Evolutionary conservation across 495 filamentous ascomycete species (phyloP), one percentile per base, ranked within the genome.

Genomic region (Tuber umbilicatum): DNA sequence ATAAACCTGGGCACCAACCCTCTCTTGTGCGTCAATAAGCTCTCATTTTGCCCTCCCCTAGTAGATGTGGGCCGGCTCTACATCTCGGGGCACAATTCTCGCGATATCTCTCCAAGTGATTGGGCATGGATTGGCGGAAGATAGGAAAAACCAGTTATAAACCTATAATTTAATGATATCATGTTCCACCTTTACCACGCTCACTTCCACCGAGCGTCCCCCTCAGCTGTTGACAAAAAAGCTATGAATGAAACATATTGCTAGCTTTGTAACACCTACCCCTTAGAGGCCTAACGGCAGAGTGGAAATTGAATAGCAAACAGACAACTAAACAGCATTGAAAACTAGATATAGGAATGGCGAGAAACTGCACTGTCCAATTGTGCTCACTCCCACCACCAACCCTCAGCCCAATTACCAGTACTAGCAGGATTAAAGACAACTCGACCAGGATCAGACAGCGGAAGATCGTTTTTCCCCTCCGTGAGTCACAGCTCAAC

Each of bases 401-500:
- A 74, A 41, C 77, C 71, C 68, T 70, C 75, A 21, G 68, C 69
- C 77, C 72, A 79, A 27, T 78, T 68, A 78, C 77, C 71, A 73
- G 31, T 73, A 47, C 41, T 43, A 71, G 45, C 47, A 37, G 43
- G 76, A 79, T 78, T 68, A 71, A 71, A 43, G 45, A 71, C 72
- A 42, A 79, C 67, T 35, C 45, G 60, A 19, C 31, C 45, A 74
- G 72, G 72, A 45, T 50, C 76, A 70, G 67, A 42, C 42, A 64
- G 68, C 39, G 47, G 35, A 70, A 50, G 70, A 50, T 73, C 71
- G 9, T 31, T 50, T 72, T 60, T 70, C 31, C 55, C 69, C 27
- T 47, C 72, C 42, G 60, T 64, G 67, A 93, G 91, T 97, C 93
- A 97, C 84, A 97, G 86, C 84, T 97, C 94, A 81, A 97, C 94